Evolutionary conservation across 1,284 basidiomycete species (phyloP), one percentile per base, ranked within the genome.

Genomic region (Sphaerobolus stellatus): DNA sequence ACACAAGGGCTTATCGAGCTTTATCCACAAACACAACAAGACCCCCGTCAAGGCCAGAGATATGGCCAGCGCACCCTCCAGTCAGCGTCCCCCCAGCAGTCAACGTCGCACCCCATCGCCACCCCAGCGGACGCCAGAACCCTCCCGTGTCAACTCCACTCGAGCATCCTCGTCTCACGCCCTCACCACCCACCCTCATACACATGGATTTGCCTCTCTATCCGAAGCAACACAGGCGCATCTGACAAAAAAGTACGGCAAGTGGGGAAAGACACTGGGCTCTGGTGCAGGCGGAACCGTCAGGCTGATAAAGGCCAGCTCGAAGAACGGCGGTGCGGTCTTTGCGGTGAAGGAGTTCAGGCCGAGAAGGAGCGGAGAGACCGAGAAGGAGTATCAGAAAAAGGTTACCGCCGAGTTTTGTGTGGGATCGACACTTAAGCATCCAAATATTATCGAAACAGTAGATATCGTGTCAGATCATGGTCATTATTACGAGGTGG

Each of bases 371-470:
- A 71, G 80, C 3, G 92, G 92, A 38, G 96, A 99, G 77, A 82
- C 80, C 20, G 92, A 96, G 71, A 92, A 94, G 74, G 96, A 98
- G 75, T 99, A 98, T 71, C 92, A 98, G 83, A 95, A 98, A 78
- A 98, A 99, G 76, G 90, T 98, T 58, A 98, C 95, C 2, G 95
- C 96, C 45, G 96, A 98, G 73, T 99, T 99, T 69, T 99, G 96
- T 66, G 94, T 98, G 27, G 95, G 96, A 54, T 92, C 92, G 40
- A 95, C 94, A 24, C 77, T 97, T 67, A 92, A 94, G 72, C 96
- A 99, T 71, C 79, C 86, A 60, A 99, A 99, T 69, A 96, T 99
- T 70, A 99, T 99, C 70, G 86, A 98, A 73, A 99, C 97, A 28
- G 87, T 99, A 61, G 97, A 99, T 71, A 99, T 99, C 69, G 94